Evolutionary conservation across 805 yeast species (phyloP).

Genomic region (Candida saitoana): DNA sequence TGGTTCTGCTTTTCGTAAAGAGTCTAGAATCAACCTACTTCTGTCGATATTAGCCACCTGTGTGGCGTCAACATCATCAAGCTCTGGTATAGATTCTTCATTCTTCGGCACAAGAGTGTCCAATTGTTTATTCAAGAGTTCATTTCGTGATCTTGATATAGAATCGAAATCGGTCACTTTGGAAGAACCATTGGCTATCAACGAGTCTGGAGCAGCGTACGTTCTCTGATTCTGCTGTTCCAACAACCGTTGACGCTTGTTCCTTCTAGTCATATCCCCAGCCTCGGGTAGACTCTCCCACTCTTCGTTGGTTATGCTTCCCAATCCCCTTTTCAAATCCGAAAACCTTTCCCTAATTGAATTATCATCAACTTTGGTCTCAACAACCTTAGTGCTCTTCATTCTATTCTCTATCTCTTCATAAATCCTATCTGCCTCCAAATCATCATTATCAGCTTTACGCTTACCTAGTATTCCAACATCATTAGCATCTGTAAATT

Average conservation of each 20-base stretch:
- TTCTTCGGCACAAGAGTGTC: conserved; percentile 36
- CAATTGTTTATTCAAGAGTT: conserved; percentile 51
- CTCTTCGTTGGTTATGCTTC: conserved; percentile 57
- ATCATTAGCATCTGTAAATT: conserved; percentile 25
- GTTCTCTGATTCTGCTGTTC: conserved; percentile 61
- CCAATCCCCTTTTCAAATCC: conserved; percentile 62
- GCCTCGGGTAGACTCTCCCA: conserved; percentile 88
- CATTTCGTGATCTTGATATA: conserved; percentile 61
- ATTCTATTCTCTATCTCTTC: conserved; percentile 59
- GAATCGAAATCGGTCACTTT: conserved; percentile 44
- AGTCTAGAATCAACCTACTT: conserved; percentile 57
- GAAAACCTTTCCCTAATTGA: conserved; percentile 44
- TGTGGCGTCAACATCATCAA: background rate
- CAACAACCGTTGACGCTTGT: conserved; percentile 65
- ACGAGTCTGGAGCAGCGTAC: conserved; percentile 79
- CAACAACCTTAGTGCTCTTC: conserved; percentile 9
- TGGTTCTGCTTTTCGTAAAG: conserved; percentile 71
- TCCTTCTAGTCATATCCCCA: conserved; percentile 76
- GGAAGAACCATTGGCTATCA: conserved; percentile 32
- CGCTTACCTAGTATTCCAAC: conserved; percentile 26
- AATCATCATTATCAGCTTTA: conserved; percentile 50
- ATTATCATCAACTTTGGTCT: conserved; percentile 13
- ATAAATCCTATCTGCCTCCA: conserved; percentile 74
- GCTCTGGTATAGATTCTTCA: conserved; percentile 15
- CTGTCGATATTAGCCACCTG: conserved; percentile 24